phyloP scores from a whole-genome alignment of 148 eudicot species.

The Bassia scoparia region DNA sequence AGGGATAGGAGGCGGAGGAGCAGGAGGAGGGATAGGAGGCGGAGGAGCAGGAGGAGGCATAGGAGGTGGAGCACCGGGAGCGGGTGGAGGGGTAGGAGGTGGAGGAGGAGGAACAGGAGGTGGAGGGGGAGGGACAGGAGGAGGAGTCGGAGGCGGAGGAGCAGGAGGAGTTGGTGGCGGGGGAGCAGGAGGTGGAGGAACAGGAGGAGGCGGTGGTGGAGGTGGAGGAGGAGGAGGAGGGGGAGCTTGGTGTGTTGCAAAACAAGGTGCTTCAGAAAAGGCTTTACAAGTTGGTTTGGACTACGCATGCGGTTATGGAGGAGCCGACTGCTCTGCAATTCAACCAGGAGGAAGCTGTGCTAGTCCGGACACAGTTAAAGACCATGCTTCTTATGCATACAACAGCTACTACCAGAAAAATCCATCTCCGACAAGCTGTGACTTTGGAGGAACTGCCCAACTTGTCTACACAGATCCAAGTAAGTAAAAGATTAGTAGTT shows the following conservation, averaged over 20 bases:
- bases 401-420: conserved; percentile 90
- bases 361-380: conserved; percentile 58
- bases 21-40: conserved; percentile 4
- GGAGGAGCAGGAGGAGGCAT: background rate
- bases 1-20: background rate
- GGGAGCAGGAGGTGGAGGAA: conserved; percentile 3
- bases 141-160: background rate
- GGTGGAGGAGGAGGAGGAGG: conserved; percentile 11
- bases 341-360: conserved; percentile 70
- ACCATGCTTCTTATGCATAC: conserved; percentile 92
- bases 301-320: conserved; percentile 96
- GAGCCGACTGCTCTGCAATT: conserved; percentile 81
- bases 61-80: background rate
- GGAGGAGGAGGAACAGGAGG: background rate
- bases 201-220: background rate
- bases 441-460: conserved; percentile 84
- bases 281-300: conserved; percentile 89
- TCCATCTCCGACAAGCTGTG: conserved; percentile 83
- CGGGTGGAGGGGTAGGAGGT: conserved; percentile 15
- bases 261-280: conserved; percentile 60
- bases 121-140: background rate
- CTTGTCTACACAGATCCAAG: conserved; percentile 76
- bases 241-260: conserved; percentile 92
- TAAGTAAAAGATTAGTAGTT: conserved; percentile 34
- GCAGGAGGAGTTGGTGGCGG: background rate